These are phyloP conservation scores for Colletotrichum noveboracense DNA, from an alignment of 2,329 filamentous ascomycete species.

Conservation along the genomic window DNA sequence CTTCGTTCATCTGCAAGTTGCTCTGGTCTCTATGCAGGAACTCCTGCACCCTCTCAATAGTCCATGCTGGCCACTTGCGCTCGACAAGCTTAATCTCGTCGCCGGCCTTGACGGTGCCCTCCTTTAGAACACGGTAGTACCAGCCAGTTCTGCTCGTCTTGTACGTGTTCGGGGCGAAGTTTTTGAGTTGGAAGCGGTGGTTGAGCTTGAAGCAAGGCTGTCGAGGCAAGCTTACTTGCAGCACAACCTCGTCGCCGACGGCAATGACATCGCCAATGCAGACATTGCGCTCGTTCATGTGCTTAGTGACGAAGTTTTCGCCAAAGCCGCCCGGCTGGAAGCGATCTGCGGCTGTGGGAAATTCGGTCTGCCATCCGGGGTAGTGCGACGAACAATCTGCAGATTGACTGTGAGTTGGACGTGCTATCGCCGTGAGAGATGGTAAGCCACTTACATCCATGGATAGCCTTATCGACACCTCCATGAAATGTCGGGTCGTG, in stretches of 20 bases:
- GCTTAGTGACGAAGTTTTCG: constrained; percentile 64
- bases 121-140: constrained; percentile 66
- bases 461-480: constrained; percentile 67
- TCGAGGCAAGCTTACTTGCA: constrained; percentile 66
- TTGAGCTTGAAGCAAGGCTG: constrained; percentile 74
- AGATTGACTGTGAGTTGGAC: not conserved
- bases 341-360: constrained; percentile 52
- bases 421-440: not conserved
- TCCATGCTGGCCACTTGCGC: constrained; percentile 63
- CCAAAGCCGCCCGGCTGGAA: constrained; percentile 67
- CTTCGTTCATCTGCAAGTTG: constrained; percentile 56
- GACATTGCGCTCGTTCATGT: constrained; percentile 67
- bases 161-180: constrained; percentile 65
- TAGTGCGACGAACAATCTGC: constrained; percentile 67
- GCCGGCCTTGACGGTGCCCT: constrained; percentile 59
- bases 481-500: constrained; percentile 68
- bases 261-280: constrained; percentile 68
- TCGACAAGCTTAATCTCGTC: constrained; percentile 62
- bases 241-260: constrained; percentile 53
- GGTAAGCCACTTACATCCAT: constrained; percentile 51
- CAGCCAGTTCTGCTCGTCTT: constrained; percentile 65
- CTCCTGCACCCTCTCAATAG: constrained; percentile 66
- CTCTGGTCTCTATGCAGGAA: constrained; percentile 61
- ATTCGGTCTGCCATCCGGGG: constrained; percentile 54
- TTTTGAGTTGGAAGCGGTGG: constrained; percentile 67